A percentile compares a stretch with the other conserved stretches of the same genome.
These are phyloP conservation scores for Xylaria sp. DNA, from an alignment of 2,329 filamentous ascomycete species.

Conservation along the genomic window DNA sequence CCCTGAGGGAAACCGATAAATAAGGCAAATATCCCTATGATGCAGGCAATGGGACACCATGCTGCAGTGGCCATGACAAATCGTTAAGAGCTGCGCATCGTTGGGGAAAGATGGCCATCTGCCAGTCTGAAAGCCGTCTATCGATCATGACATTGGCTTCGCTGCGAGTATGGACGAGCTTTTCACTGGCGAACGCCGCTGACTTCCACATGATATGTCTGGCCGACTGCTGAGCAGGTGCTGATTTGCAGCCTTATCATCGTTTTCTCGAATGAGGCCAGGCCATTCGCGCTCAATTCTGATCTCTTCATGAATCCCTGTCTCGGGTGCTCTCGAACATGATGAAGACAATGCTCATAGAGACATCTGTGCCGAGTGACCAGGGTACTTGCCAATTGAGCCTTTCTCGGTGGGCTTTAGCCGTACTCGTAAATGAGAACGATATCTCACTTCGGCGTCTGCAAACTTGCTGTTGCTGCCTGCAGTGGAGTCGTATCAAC, in stretches of 20 bases:
- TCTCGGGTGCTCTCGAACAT: neutral
- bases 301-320: neutral
- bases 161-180: neutral
- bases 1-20: too few relatives aligned
- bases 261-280: neutral
- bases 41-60: too few relatives aligned
- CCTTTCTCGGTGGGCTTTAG: neutral
- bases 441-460: neutral
- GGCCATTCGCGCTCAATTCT: neutral
- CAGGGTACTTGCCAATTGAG: neutral
- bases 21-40: too few relatives aligned
- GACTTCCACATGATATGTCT: neutral
- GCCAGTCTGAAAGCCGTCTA: too few relatives aligned
- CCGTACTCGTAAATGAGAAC: too few relatives aligned
- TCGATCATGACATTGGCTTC: too few relatives aligned
- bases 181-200: neutral
- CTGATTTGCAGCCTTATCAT: neutral
- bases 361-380: neutral
- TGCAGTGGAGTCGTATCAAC: neutral
- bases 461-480: neutral
- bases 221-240: neutral
- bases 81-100: too few relatives aligned
- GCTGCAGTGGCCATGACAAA: too few relatives aligned
- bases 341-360: neutral
- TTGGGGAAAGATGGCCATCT: too few relatives aligned